Evolutionary conservation across 2,329 filamentous ascomycete species (phyloP).

Genomic region (Chaetomium olivaceum): DNA sequence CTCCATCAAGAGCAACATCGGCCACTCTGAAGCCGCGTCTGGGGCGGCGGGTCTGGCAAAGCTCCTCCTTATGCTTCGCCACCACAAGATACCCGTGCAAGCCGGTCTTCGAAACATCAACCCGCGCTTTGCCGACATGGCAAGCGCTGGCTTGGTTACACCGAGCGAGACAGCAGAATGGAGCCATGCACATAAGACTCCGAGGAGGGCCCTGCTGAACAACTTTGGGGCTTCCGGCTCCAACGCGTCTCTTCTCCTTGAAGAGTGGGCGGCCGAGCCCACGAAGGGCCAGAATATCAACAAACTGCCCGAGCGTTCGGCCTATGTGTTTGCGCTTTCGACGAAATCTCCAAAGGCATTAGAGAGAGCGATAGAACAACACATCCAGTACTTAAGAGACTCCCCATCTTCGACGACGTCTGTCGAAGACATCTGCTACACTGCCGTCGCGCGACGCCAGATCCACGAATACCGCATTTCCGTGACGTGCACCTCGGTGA

Average conservation of each 20-base stretch:
- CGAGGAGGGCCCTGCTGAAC: not conserved
- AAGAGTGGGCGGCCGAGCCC: not conserved
- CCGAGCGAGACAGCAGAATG: too few relatives aligned
- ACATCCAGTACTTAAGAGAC: not conserved
- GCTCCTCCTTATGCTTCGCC: constrained; percentile 36
- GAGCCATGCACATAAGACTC: too few relatives aligned
- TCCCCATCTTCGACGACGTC: not conserved
- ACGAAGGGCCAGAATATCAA: not conserved
- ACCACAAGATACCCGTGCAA: too few relatives aligned
- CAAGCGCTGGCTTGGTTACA: too few relatives aligned
- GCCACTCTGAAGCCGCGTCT: too few relatives aligned
- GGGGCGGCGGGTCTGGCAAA: constrained; percentile 39
- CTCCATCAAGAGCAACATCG: too few relatives aligned
- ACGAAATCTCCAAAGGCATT: not conserved
- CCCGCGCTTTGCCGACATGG: too few relatives aligned
- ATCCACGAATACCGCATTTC: not conserved
- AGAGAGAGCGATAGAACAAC: not conserved
- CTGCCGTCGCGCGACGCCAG: not conserved
- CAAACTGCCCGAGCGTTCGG: not conserved
- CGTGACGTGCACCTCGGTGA: not conserved
- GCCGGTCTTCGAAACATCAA: too few relatives aligned
- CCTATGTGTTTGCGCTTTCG: not conserved
- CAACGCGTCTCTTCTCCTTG: not conserved
- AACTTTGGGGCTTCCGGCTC: not conserved
- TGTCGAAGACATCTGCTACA: not conserved